phyloP scores from a whole-genome alignment of 169 alveolate species.

The Eimeria acervulina region DNA sequence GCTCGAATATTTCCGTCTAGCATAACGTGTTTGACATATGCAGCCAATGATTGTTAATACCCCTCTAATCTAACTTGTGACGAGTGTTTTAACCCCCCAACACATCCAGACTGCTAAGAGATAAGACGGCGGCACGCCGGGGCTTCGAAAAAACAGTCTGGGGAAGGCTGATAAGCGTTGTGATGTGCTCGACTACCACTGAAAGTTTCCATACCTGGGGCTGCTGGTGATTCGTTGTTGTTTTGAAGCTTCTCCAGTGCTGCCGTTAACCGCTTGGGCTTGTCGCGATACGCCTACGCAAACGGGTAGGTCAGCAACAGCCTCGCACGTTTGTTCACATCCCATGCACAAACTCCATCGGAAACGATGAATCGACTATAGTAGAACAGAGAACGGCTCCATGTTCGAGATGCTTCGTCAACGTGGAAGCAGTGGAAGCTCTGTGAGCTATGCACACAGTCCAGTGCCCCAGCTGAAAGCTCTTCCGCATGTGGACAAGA shows the following conservation, averaged over 20 bases:
- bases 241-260: conserved; percentile 57
- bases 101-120: no score
- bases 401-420: no score
- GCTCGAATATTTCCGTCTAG: background rate
- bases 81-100: no score
- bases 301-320: background rate
- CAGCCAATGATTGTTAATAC: background rate
- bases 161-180: background rate
- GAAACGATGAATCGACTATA: background rate
- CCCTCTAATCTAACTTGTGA: no score
- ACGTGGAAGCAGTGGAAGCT: background rate
- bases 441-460: background rate
- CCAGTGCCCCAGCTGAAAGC: background rate
- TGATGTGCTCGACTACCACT: background rate
- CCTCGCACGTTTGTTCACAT: background rate
- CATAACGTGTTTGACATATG: background rate
- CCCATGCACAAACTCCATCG: background rate
- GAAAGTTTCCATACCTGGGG: conserved; percentile 11
- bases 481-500: background rate
- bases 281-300: conserved; percentile 47
- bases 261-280: conserved; percentile 43
- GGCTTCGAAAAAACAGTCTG: background rate
- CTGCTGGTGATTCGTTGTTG: conserved; percentile 58
- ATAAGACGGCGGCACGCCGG: background rate
- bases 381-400: no score